These are phyloP conservation scores for Urtica urens DNA, from an alignment of 306 rosid species.

Conservation along the genomic window DNA sequence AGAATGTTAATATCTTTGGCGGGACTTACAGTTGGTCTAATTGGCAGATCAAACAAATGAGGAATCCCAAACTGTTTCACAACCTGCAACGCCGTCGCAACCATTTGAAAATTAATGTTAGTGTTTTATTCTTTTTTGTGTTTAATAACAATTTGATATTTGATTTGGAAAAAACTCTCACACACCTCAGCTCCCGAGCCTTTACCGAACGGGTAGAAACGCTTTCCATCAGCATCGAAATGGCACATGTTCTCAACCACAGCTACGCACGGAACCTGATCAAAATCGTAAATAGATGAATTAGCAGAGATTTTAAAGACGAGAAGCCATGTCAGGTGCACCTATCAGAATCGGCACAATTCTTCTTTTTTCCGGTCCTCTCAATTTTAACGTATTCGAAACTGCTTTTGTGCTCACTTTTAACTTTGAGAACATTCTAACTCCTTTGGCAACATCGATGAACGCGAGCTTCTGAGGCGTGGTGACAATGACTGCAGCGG, in stretches of 20 bases:
- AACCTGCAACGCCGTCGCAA: constrained; percentile 52
- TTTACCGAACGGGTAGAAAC: constrained; percentile 87
- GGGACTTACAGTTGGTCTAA: constrained; percentile 74
- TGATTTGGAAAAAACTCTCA: neutral
- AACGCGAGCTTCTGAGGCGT: constrained; percentile 96
- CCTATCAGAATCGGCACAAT: no score
- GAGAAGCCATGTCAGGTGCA: no score
- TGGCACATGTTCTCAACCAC: constrained; percentile 98
- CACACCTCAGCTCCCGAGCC: constrained; percentile 94
- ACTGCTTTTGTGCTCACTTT: constrained; percentile 78
- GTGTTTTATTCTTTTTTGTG: neutral
- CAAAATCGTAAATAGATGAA: neutral
- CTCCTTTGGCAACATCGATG: constrained; percentile 98
- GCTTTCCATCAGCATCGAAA: constrained; percentile 94
- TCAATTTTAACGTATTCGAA: no score
- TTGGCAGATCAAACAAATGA: constrained; percentile 91
- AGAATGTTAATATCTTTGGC: neutral
- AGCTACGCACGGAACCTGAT: constrained; percentile 93
- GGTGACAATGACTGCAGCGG: constrained; percentile 94
- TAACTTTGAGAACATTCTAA: constrained; percentile 96
- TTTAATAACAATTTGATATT: constrained; percentile 1
- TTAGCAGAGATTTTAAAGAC: no score
- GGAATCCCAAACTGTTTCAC: constrained; percentile 97
- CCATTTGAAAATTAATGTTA: constrained; percentile 1
- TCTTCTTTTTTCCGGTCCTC: no score